Conservation (phyloP, 1,284 basidiomycete species). For the Ganoderma lucidum region DNA sequence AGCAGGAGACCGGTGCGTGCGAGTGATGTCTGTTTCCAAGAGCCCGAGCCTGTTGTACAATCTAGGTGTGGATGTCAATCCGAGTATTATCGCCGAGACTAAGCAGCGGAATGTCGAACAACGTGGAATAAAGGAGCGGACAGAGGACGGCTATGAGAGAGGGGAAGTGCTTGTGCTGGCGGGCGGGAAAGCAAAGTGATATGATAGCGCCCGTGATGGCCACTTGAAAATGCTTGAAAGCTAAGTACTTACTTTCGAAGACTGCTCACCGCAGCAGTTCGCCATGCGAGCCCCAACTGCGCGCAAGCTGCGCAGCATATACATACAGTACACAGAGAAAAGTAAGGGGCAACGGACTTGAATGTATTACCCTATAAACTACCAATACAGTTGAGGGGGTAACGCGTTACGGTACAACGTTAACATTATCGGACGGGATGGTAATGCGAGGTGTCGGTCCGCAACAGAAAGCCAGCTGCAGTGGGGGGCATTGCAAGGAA, state of each 20-base stretch:
- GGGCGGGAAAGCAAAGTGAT: background rate
- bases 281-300: background rate
- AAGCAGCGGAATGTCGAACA: background rate
- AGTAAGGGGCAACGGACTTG: background rate
- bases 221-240: too few species aligned
- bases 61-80: slow-evolving; percentile 14
- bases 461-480: too few species aligned
- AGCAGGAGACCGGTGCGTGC: background rate
- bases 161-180: slow-evolving; percentile 12
- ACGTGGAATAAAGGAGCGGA: slow-evolving; percentile 22
- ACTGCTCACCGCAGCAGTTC: background rate
- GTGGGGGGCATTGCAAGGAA: too few species aligned
- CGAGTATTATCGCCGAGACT: slow-evolving; percentile 14
- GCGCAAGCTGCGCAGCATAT: background rate
- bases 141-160: slow-evolving; percentile 14
- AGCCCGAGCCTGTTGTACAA: slow-evolving; percentile 13
- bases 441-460: too few species aligned
- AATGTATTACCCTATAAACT: background rate
- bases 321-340: background rate
- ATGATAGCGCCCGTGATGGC: slow-evolving; percentile 1
- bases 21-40: slow-evolving; percentile 1
- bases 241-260: background rate
- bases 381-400: background rate
- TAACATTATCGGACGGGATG: too few species aligned
- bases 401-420: background rate